Evolutionary conservation across 768 basidiomycete species (phyloP).

Genomic region (Mycena rebaudengoi): DNA sequence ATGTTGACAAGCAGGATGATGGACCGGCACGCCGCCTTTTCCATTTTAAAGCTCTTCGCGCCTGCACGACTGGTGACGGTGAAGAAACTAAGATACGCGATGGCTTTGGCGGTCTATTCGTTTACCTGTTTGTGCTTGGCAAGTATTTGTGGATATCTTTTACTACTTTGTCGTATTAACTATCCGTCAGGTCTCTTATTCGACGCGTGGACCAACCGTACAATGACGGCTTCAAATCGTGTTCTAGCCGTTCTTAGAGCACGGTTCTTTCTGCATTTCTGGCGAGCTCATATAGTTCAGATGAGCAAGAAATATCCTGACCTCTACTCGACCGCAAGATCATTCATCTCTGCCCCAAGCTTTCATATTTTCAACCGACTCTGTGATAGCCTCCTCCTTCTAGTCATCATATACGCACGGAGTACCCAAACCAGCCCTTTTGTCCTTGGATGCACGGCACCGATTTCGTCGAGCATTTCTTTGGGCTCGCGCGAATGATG

Average conservation of each 20-base stretch:
- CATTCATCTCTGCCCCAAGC: conserved; percentile 34
- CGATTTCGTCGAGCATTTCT: conserved; percentile 39
- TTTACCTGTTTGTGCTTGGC: conserved; percentile 34
- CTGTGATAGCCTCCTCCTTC: conserved; percentile 33
- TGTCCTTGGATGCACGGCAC: conserved; percentile 34
- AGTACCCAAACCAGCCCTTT: conserved; percentile 33
- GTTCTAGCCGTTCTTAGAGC: conserved; percentile 26
- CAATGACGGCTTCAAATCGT: conserved; percentile 20
- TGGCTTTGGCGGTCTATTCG: conserved; percentile 31
- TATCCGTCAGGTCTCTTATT: conserved; percentile 26
- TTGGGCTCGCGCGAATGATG: conserved; percentile 32
- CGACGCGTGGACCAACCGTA: conserved; percentile 33
- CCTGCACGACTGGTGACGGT: not conserved
- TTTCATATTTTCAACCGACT: conserved; percentile 38
- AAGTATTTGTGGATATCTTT: not conserved
- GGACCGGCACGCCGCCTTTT: conserved; percentile 36
- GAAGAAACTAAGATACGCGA: conserved; percentile 1
- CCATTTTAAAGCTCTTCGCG: conserved; percentile 26
- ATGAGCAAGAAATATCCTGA: conserved; percentile 25
- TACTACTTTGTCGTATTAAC: not conserved
- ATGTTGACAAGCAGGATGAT: conserved; percentile 41
- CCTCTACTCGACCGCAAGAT: conserved; percentile 24
- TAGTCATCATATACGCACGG: conserved; percentile 24
- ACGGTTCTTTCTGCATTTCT: conserved; percentile 32
- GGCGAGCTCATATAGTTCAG: conserved; percentile 20